Evolutionary conservation across 2,329 filamentous ascomycete genomes (phyloP).

Genomic region (Boeremia lycopersici): DNA sequence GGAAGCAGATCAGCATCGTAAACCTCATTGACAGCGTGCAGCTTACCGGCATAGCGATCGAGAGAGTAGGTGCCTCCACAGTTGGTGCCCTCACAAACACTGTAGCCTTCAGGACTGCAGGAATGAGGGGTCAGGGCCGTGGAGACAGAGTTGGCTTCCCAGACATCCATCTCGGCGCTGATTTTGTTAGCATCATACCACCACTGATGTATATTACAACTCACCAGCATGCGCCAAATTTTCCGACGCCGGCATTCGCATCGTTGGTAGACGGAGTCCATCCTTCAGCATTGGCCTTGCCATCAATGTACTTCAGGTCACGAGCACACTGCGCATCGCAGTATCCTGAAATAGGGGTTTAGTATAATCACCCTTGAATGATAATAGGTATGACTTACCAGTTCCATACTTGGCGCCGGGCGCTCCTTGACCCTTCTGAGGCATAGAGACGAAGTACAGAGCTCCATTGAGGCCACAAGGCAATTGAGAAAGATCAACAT

Average conservation of each 20-base stretch:
- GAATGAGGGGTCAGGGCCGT: conserved; percentile 69
- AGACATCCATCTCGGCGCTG: conserved; percentile 61
- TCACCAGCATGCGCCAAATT: conserved; percentile 64
- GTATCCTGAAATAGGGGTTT: conserved; percentile 39
- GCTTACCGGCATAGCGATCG: conserved; percentile 57
- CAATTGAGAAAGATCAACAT: conserved; percentile 61
- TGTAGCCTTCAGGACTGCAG: conserved; percentile 59
- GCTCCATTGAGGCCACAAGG: conserved; percentile 71
- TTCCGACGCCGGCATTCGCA: conserved; percentile 58
- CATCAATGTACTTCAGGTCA: conserved; percentile 58
- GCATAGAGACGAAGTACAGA: conserved; percentile 60
- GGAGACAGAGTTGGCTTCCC: conserved; percentile 70
- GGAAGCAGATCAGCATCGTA: background rate
- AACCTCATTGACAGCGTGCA: background rate
- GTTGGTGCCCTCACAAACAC: conserved; percentile 57
- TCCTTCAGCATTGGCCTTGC: conserved; percentile 61
- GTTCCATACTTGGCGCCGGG: conserved; percentile 57
- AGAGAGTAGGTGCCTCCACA: conserved; percentile 56
- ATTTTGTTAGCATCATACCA: conserved; percentile 40
- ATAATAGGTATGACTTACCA: conserved; percentile 50
- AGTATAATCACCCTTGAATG: background rate
- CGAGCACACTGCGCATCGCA: conserved; percentile 46
- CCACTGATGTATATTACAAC: background rate
- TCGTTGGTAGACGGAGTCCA: conserved; percentile 61
- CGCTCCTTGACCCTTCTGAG: conserved; percentile 54